These are phyloP conservation scores for Dactylonectria macrodidyma DNA, from an alignment of 2,329 filamentous ascomycete genomes.

Conservation along the genomic window DNA sequence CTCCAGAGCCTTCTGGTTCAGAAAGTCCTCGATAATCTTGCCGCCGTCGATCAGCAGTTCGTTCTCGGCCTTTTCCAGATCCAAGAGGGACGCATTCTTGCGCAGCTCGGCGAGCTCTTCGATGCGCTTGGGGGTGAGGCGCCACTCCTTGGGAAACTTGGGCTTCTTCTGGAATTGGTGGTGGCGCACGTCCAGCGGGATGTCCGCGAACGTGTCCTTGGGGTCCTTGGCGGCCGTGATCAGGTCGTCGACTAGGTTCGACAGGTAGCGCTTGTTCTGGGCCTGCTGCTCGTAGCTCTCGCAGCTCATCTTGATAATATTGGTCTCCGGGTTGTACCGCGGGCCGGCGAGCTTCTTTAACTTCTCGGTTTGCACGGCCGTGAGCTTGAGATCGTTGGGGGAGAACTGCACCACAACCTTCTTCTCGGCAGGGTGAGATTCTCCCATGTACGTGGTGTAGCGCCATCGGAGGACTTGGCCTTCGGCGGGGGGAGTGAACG, in stretches of 20 bases:
- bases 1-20: constrained; percentile 52
- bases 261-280: constrained; percentile 97
- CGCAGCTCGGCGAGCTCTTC: constrained; percentile 76
- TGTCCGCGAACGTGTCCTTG: constrained; percentile 86
- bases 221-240: constrained; percentile 83
- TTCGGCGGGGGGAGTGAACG: constrained; percentile 79
- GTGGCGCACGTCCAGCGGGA: constrained; percentile 92
- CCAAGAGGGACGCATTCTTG: constrained; percentile 64
- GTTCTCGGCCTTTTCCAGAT: constrained; percentile 67
- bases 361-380: constrained; percentile 79
- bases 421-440: constrained; percentile 89
- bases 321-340: constrained; percentile 88
- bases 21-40: constrained; percentile 59
- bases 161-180: constrained; percentile 78
- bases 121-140: constrained; percentile 79
- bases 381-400: constrained; percentile 80
- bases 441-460: constrained; percentile 97
- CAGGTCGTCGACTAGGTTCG: constrained; percentile 81
- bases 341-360: constrained; percentile 88
- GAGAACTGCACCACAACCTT: constrained; percentile 96
- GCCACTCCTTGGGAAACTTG: constrained; percentile 87
- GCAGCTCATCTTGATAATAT: constrained; percentile 89
- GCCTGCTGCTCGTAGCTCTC: constrained; percentile 91
- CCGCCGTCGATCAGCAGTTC: constrained; percentile 74
- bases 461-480: constrained; percentile 88